Percentiles rank a stretch among this genome's conserved stretches.
Conservation (phyloP, 2,329 filamentous ascomycete species). For the Colletotrichum sp. region DNA sequence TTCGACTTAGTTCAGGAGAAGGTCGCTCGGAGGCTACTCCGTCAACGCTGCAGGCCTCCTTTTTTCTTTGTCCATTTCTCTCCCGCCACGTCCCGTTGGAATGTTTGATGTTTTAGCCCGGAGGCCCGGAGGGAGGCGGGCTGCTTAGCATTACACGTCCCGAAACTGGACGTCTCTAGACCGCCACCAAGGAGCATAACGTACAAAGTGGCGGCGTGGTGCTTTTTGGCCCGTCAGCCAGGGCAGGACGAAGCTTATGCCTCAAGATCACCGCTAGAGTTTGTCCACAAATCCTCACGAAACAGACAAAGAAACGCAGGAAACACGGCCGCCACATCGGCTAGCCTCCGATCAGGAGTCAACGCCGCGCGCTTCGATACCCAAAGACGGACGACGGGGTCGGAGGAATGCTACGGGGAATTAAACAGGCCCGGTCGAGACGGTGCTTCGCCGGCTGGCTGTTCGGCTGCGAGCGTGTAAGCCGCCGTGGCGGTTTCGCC, state of each 20-base stretch:
- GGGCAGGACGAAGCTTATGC: background rate
- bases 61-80: background rate
- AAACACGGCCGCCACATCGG: background rate
- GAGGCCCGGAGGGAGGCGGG: background rate
- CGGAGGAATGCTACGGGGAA: background rate
- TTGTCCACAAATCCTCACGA: background rate
- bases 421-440: background rate
- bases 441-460: background rate
- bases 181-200: background rate
- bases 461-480: background rate
- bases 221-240: background rate
- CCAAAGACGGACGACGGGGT: background rate
- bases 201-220: background rate
- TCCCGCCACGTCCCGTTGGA: background rate
- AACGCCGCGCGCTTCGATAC: background rate
- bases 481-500: constrained; percentile 1
- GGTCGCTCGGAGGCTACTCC: background rate
- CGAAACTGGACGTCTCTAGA: background rate
- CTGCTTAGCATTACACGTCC: background rate
- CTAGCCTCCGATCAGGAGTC: background rate
- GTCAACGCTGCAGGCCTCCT: background rate
- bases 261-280: background rate
- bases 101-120: constrained; percentile 3
- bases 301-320: background rate
- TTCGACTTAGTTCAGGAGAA: background rate